Base-by-base conservation (phyloP, 257 asterid genomes). In the Solanum habrochaites region DNA sequence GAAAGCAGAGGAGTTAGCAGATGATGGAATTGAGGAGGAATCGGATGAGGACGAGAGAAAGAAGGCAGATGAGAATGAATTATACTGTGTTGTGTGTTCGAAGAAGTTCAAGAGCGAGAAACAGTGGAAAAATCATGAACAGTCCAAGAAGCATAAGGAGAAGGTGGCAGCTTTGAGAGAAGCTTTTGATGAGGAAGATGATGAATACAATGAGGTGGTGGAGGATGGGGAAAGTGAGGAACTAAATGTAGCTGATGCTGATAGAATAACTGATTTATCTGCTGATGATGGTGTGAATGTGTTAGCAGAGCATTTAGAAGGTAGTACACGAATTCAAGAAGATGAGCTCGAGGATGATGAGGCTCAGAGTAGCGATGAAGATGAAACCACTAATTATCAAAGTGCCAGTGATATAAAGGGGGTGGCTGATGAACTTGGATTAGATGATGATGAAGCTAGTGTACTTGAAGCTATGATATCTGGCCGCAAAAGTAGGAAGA, bases 91-190 rank as follows among this genome's bases (percentile, higher is more conserved):
- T 47, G 98, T 91, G 37, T 97, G 99, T 45, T 91, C 98, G 90
- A 95, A 96, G 94, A 97, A 94, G 91, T 97, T 97, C 88, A 97
- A 91, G 95, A 96, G 97, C 71, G 99, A 97, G 85, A 97, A 95
- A 88, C 99, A 97, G 90, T 97, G 99, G 99, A 94, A 93, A 91
- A 97, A 97, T 91, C 99, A 97, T 7, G 98, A 97, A 90, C 99
- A 94, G 91, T 97, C 98, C 12, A 97, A 94, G 91, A 97, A 97
- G 92, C 99, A 97, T 91, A 97, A 95, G 90, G 98, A 97, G 89
- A 97, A 93, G 90, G 92, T 96, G 85, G 94, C 96, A n/a, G 97
- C 94, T 83, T 89, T 97, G 90, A 93, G 95, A 90, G 91, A 92
- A 42, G 96, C 96, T 83, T 96, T 97, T 88, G 86, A 83, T 42